Base-by-base conservation (phyloP, 306 rosid species). In the Arachis stenosperma region DNA sequence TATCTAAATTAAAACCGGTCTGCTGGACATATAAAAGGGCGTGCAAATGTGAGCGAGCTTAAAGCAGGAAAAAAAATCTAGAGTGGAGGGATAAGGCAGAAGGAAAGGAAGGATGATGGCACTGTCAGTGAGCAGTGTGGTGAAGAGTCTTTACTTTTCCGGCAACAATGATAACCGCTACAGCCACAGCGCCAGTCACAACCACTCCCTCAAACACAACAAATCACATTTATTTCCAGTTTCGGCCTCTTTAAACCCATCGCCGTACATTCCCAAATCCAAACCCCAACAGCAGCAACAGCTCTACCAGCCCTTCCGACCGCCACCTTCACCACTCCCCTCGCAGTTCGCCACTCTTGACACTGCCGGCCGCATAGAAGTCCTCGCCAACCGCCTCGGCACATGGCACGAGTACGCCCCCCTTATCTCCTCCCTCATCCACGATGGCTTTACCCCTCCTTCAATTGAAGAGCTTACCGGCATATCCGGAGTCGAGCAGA, bases 261-360 rank as follows among this genome's bases (percentile, higher is more conserved):
- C 61, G 4, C 69, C 60, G 6, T 52, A 1, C 57, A 10, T 44
- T 4, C 65, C 40, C 55, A 3, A 3, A 30, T 0, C 6, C 7
- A 51, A 54, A 2, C 12, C 29, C 5, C 30, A 36, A 15, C 61
- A 10, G 5, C 79, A 79, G 14, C 84, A 79, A 44, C 85, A 89
- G 39, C 64, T 89, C n/a, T 94, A 89, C 79, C 97, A 88, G 64
- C 99, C 99, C 4, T 94, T 89, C 79, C 74, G 95, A 11, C 95
- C 97, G 0, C 98, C 98, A 3, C 89, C 95, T 6, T 58, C 92
- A 0, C 70, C 78, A 12, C 75, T 94, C 9, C 95, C 95, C 0
- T 6, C 85, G 4, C 64, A 86, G 10, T 89, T 37, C 81, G 52
- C 76, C 2, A 69, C 81, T 46, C 96, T 94, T 10, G 98, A 94